Conservation (phyloP, 2,329 filamentous ascomycete genomes). For the Colletotrichum sp. region DNA sequence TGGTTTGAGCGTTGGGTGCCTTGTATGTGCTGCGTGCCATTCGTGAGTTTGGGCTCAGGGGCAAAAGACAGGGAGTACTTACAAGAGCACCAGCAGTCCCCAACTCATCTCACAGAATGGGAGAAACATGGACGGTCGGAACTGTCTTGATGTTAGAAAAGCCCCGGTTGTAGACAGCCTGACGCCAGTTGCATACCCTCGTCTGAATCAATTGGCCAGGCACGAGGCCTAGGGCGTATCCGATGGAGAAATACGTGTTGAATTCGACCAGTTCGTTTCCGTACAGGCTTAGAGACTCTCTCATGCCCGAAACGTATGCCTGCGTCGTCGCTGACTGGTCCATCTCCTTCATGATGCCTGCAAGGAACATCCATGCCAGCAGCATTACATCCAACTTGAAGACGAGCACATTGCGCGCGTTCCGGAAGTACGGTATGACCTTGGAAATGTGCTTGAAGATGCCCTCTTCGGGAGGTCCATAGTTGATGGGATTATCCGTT, state of each 20-base stretch:
- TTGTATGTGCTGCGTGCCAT: slow-evolving; percentile 23
- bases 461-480: slow-evolving; percentile 12
- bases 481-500: background rate
- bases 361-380: slow-evolving; percentile 37
- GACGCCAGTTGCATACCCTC: slow-evolving; percentile 17
- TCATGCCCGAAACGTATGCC: slow-evolving; percentile 47
- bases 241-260: slow-evolving; percentile 26
- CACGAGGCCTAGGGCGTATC: slow-evolving; percentile 28
- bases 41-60: background rate
- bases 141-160: background rate
- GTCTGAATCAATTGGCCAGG: slow-evolving; percentile 32
- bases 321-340: slow-evolving; percentile 41
- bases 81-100: slow-evolving; percentile 27
- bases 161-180: background rate
- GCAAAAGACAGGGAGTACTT: background rate
- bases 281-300: slow-evolving; percentile 35
- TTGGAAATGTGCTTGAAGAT: slow-evolving; percentile 20
- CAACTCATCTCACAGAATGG: slow-evolving; percentile 43
- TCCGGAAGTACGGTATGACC: slow-evolving; percentile 29
- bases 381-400: slow-evolving; percentile 39
- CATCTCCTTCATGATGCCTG: slow-evolving; percentile 26
- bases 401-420: slow-evolving; percentile 35
- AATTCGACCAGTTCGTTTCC: slow-evolving; percentile 32
- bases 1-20: slow-evolving; percentile 31
- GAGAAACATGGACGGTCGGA: slow-evolving; percentile 23